phyloP scores from a whole-genome alignment of 2,329 filamentous ascomycete genomes.

The Hirsutella rhossiliensis region DNA sequence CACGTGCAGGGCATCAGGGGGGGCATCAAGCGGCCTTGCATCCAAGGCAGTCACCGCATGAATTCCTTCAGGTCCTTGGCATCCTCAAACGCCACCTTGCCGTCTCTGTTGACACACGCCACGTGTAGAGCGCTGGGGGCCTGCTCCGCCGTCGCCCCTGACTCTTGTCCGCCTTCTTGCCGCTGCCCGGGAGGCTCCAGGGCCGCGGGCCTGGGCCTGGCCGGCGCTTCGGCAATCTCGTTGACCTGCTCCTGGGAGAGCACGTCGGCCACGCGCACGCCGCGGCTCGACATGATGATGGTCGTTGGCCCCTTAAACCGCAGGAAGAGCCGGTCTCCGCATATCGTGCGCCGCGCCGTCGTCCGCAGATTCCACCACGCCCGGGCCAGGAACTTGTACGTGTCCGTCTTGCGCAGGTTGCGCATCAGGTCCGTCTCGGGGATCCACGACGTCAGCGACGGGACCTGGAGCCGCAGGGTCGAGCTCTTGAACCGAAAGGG shows the following conservation, averaged over 20 bases:
- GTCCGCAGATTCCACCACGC: constrained; percentile 60
- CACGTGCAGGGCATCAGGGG: neutral
- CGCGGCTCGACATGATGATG: constrained; percentile 80
- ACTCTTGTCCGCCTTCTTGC: constrained; percentile 1
- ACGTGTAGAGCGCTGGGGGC: constrained; percentile 37
- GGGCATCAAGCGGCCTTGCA: neutral
- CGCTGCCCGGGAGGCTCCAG: constrained; percentile 31
- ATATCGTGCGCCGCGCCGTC: constrained; percentile 68
- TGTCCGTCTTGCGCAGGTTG: constrained; percentile 56
- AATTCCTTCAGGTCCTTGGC: constrained; percentile 46
- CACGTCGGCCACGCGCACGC: constrained; percentile 63
- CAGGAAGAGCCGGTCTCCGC: constrained; percentile 87
- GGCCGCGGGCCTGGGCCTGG: constrained; percentile 54
- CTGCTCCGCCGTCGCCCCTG: constrained; percentile 16
- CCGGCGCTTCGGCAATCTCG: constrained; percentile 74
- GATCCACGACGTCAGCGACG: constrained; percentile 51
- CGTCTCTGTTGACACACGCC: constrained; percentile 44
- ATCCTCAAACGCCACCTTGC: constrained; percentile 55
- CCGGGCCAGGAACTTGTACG: constrained; percentile 60
- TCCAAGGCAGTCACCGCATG: constrained; percentile 23
- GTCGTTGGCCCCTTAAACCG: constrained; percentile 81
- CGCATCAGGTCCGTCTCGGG: constrained; percentile 62
- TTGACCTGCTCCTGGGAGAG: constrained; percentile 71
- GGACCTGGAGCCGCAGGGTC: constrained; percentile 67
- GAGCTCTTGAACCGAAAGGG: constrained; percentile 80